Conservation (phyloP, 2,329 filamentous ascomycete species). For the Pezicula neosporulosa region DNA sequence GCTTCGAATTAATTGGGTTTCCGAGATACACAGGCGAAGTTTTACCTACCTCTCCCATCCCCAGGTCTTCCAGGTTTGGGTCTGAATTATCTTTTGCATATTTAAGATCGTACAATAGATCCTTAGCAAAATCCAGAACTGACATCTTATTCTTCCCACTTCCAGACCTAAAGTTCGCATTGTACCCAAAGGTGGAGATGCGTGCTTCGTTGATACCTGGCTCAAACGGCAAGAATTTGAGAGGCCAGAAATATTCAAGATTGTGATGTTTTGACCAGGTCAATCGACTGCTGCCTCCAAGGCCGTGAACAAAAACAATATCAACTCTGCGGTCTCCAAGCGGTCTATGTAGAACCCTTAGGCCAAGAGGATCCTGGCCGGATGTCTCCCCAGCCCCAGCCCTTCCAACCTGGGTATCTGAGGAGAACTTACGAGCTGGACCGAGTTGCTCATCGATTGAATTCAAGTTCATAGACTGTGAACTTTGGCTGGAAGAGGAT, state of each 20-base stretch:
- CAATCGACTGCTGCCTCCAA: conserved; percentile 30
- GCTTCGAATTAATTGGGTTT: not conserved
- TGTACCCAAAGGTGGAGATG: conserved; percentile 1
- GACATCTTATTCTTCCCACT: conserved; percentile 13
- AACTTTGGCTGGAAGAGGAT: no score
- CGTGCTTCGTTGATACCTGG: conserved; percentile 20
- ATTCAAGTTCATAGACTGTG: no score
- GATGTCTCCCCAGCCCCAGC: no score
- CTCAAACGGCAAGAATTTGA: conserved; percentile 29
- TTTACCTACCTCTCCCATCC: conserved; percentile 15
- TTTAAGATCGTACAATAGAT: conserved; percentile 10
- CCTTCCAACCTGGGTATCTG: no score
- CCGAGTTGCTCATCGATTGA: no score
- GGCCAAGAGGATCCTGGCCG: conserved; percentile 7
- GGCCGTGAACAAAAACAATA: conserved; percentile 34
- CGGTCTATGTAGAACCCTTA: not conserved
- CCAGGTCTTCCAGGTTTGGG: conserved; percentile 4
- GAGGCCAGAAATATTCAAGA: conserved; percentile 29
- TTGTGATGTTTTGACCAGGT: conserved; percentile 30
- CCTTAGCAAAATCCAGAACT: conserved; percentile 6
- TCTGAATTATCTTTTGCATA: conserved; percentile 11
- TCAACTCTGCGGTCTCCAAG: conserved; percentile 6
- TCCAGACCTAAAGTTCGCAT: conserved; percentile 3
- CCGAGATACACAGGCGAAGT: not conserved
- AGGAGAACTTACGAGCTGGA: no score